phyloP scores from a whole-genome alignment of 805 yeast genomes.

The Starmerella apis region DNA sequence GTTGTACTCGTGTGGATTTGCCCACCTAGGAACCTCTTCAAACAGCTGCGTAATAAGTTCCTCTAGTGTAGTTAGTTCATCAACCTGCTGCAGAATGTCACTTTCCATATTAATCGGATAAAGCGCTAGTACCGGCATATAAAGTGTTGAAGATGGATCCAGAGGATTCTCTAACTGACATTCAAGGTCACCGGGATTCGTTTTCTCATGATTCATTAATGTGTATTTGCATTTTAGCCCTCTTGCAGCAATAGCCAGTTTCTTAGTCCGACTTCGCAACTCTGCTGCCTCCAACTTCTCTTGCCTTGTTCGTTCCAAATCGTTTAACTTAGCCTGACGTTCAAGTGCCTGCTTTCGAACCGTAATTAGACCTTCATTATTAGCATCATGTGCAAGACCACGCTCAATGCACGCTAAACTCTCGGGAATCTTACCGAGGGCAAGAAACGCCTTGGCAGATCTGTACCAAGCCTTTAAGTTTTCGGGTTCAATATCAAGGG shows the following conservation, averaged over 20 bases:
- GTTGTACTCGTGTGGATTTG: conserved; percentile 47
- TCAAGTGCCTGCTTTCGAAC: conserved; percentile 37
- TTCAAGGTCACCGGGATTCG: conserved; percentile 37
- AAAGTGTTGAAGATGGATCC: conserved; percentile 53
- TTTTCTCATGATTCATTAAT: conserved; percentile 23
- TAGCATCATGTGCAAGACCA: conserved; percentile 52
- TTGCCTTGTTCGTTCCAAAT: conserved; percentile 10
- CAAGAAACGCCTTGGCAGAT: conserved; percentile 69
- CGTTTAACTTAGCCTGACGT: conserved; percentile 30
- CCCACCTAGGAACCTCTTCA: conserved; percentile 58
- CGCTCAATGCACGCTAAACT: conserved; percentile 55
- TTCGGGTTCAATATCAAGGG: conserved; percentile 46
- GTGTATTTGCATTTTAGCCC: conserved; percentile 27
- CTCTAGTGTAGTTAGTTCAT: conserved; percentile 58
- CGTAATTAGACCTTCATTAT: conserved; percentile 45
- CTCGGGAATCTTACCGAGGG: conserved; percentile 59
- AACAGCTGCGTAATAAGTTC: conserved; percentile 53
- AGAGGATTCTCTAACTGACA: conserved; percentile 26
- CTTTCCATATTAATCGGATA: conserved; percentile 80
- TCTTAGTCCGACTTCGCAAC: conserved; percentile 31
- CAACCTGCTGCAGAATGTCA: conserved; percentile 64
- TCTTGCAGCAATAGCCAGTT: conserved; percentile 53
- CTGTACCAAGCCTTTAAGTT: conserved; percentile 79
- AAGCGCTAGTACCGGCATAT: conserved; percentile 69
- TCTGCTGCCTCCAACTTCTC: conserved; percentile 20